These are phyloP conservation scores for Spergularia azorica DNA, from an alignment of 179 eudicot species.

Conservation along the genomic window DNA sequence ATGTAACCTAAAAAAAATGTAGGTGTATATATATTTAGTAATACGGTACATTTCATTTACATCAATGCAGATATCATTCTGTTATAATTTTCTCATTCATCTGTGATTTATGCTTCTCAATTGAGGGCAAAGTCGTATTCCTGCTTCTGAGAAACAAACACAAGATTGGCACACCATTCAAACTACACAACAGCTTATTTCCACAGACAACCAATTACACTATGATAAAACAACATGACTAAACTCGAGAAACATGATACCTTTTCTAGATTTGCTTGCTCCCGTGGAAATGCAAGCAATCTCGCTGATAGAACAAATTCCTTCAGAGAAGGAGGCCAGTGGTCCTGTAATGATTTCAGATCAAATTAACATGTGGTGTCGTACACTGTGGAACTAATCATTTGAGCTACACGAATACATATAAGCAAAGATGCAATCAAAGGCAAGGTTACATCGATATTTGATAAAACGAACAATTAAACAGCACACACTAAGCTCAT, in stretches of 20 bases:
- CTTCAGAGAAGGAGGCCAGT: constrained; percentile 87
- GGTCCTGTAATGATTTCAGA: constrained; percentile 39
- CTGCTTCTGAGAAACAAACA: not conserved
- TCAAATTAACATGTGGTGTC: not conserved
- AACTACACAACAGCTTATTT: not conserved
- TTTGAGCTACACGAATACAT: constrained; percentile 1
- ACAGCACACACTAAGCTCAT: not conserved
- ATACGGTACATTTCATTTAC: too few relatives aligned
- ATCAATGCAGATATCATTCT: too few relatives aligned
- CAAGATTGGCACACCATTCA: not conserved
- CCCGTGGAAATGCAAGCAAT: constrained; percentile 64
- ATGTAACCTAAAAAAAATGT: too few relatives aligned
- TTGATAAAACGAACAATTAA: not conserved
- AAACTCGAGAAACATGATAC: constrained; percentile 29
- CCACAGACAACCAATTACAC: not conserved
- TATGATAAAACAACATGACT: not conserved
- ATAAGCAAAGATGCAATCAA: not conserved
- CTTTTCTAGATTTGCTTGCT: constrained; percentile 65
- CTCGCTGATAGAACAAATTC: constrained; percentile 53
- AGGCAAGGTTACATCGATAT: not conserved
- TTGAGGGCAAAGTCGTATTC: too few relatives aligned
- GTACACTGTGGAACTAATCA: not conserved
- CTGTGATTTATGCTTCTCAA: too few relatives aligned
- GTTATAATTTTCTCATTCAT: too few relatives aligned
- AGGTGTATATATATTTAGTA: too few relatives aligned